Evolutionary conservation across 352 stramenopile genomes (phyloP).

Genomic region (Globisporangium nagaii): DNA sequence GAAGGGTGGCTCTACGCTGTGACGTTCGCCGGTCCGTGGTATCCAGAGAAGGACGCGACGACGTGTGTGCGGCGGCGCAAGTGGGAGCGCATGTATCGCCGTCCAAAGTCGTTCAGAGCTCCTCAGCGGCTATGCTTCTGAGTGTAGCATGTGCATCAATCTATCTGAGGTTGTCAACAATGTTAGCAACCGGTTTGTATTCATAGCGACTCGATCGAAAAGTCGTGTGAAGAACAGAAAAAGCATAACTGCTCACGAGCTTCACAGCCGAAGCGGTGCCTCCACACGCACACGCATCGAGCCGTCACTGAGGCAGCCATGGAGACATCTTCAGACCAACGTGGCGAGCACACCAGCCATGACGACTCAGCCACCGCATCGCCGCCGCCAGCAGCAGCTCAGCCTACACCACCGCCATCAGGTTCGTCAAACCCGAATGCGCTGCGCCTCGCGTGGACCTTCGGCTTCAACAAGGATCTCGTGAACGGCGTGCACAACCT

Average conservation of each 20-base stretch:
- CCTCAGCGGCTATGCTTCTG: background rate
- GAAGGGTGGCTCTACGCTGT: slow-evolving; percentile 35
- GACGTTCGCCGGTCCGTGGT: slow-evolving; percentile 30
- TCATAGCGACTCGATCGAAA: too few relatives aligned
- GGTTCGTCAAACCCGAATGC: slow-evolving; percentile 28
- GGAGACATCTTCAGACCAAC: background rate
- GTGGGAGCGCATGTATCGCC: slow-evolving; percentile 16
- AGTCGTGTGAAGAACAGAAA: too few relatives aligned
- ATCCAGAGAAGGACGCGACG: slow-evolving; percentile 13
- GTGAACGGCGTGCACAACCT: slow-evolving; percentile 86
- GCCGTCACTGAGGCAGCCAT: background rate
- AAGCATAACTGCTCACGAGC: background rate
- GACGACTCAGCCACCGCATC: background rate
- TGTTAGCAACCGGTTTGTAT: too few relatives aligned
- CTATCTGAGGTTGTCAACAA: too few relatives aligned
- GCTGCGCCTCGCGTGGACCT: slow-evolving; percentile 77
- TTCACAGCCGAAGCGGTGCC: background rate
- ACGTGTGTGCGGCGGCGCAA: slow-evolving; percentile 21
- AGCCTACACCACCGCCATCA: background rate
- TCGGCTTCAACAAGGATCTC: slow-evolving; percentile 91
- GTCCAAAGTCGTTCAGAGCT: background rate
- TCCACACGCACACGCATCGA: too few relatives aligned
- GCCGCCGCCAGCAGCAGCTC: background rate
- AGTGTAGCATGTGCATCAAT: background rate
- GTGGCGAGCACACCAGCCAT: background rate